Evolutionary conservation across 148 eudicot species (phyloP), one percentile per base, ranked within the genome.

Genomic region (Camellia japonica): DNA sequence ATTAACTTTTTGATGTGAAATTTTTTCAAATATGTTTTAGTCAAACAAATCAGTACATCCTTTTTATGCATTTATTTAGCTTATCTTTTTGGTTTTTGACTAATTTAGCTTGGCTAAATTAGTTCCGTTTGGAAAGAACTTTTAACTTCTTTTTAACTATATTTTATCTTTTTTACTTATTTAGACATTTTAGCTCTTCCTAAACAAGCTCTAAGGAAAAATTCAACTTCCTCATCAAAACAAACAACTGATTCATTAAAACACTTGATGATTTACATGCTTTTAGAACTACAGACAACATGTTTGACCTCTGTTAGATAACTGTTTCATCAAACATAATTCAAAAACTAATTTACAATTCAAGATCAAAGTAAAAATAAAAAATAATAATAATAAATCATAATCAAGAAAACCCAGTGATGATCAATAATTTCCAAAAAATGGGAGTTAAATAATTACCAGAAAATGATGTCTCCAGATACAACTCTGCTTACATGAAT

Each of bases 401-500:
- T 1, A 19, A 18, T 18, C 49, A 15, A 20, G 14, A 3, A 41
- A 12, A 71, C 15, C 60, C 75, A 13, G 5, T 20, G 41, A 30
- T 30, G n/a, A 55, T n/a, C 18, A 61, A 67, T 8, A n/a, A 38
- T 10, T 51, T 15, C 30, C 30, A 23, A 73, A 54, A 30, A 69
- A 16, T 14, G 54, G 8, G 7, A 23, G 30, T 46, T 20, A 23
- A 23, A 23, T 56, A 54, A 62, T 43, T 84, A 90, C 97, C 97
- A 92, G 81, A 72, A 92, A 7, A 87, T 75, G 68, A 92, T 92
- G 78, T 90, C 86, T 62, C 87, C 88, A 7, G 92, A 59, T 6
- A 55, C n/a, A 42, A 80, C 75, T 44, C 42, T 67, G 49, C 79
- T 83, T 7, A 89, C 88, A 70, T 84, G 77, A 76, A 90, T 75